Percentiles rank a stretch among this genome's conserved stretches.
These are phyloP conservation scores for Pythium sp. DNA, from an alignment of 352 stramenopile genomes.

Conservation along the genomic window DNA sequence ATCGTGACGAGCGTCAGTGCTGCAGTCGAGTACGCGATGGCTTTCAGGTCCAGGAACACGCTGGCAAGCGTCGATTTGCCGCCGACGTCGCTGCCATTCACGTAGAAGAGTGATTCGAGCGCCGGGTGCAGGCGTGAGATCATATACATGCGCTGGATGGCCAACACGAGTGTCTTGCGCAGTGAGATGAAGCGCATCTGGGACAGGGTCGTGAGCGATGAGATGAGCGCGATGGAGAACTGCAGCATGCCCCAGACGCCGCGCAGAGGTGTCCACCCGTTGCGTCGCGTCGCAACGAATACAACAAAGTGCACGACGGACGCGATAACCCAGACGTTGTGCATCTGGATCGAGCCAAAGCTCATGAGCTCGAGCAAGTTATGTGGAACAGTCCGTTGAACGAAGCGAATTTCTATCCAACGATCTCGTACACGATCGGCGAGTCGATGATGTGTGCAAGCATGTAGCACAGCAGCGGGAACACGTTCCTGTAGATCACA, in stretches of 20 bases:
- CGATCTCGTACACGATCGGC: conserved; percentile 19
- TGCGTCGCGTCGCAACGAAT: background rate
- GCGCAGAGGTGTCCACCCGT: background rate
- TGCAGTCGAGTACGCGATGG: background rate
- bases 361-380: conserved; percentile 7
- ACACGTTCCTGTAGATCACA: conserved; percentile 23
- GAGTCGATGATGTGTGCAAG: conserved; percentile 22
- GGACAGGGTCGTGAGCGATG: conserved; percentile 17
- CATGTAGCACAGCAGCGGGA: conserved; percentile 23
- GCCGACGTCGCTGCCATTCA: background rate
- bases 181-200: conserved; percentile 15
- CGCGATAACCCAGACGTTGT: conserved; percentile 23
- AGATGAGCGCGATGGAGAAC: conserved; percentile 20
- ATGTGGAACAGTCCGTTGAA: conserved; percentile 15
- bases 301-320: conserved; percentile 7
- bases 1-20: background rate
- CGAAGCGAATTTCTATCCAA: conserved; percentile 11
- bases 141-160: background rate
- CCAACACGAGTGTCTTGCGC: background rate
- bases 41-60: conserved; percentile 14
- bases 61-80: conserved; percentile 3
- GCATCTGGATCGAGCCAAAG: conserved; percentile 23
- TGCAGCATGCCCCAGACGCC: conserved; percentile 14
- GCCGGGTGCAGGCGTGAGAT: background rate
- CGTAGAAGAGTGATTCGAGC: conserved; percentile 2